Evolutionary conservation across 768 basidiomycete genomes (phyloP).

Genomic region (Amylocystis lapponica): DNA sequence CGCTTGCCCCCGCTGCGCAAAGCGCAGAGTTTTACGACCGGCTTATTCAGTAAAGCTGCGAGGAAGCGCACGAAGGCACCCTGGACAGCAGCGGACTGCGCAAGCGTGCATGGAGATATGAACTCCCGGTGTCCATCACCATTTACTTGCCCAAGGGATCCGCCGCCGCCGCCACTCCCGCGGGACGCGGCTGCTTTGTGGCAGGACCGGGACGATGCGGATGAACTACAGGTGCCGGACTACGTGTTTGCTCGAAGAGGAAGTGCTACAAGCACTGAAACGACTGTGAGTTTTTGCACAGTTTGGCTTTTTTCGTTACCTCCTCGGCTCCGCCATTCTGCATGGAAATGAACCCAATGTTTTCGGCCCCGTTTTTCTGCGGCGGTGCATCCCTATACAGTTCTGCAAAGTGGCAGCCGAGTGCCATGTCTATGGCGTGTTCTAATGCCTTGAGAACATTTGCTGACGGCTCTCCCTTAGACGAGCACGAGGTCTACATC

Average conservation of each 20-base stretch:
- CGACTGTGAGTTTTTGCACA: slow-evolving; percentile 1
- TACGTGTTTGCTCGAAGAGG: slow-evolving; percentile 21
- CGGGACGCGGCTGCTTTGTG: background rate
- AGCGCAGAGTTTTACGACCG: slow-evolving; percentile 6
- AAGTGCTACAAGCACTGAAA: slow-evolving; percentile 17
- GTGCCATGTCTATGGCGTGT: background rate
- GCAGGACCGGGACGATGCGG: no score
- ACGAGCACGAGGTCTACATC: slow-evolving; percentile 16
- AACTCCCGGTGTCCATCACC: no score
- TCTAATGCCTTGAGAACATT: background rate
- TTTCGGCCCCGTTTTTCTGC: background rate
- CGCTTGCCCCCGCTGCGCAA: slow-evolving; percentile 15
- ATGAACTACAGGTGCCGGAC: slow-evolving; percentile 10
- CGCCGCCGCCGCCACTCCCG: slow-evolving; percentile 13
- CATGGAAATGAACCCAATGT: background rate
- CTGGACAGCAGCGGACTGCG: background rate
- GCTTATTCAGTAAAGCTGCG: slow-evolving; percentile 2
- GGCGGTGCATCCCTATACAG: background rate
- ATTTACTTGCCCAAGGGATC: slow-evolving; percentile 17
- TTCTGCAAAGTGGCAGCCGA: background rate
- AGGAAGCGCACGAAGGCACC: no score
- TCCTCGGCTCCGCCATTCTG: background rate
- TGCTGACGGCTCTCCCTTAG: slow-evolving; percentile 6
- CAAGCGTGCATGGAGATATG: no score
- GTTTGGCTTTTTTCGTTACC: background rate